Base-by-base conservation (phyloP, 179 eudicot genomes). In the Monotropa hypopitys region DNA sequence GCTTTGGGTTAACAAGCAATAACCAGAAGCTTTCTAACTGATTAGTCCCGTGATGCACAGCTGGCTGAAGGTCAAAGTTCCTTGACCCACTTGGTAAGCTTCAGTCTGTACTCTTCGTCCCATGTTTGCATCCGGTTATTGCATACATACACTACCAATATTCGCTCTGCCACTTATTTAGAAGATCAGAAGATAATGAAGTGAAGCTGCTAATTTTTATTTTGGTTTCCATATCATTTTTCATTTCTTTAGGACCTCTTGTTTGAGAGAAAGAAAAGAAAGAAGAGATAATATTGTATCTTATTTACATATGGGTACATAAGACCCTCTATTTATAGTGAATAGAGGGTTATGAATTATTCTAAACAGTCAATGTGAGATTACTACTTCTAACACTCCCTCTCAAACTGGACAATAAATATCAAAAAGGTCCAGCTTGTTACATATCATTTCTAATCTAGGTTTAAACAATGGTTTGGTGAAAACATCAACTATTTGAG, bases 1-100 rank as follows among this genome's bases (percentile, higher is more conserved):
- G 91, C 23, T 91, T 86, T 78, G 97, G 97, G 56, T 66, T 91
- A 80, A 87, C 80, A 78, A 82, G 84, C 76, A 81, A 75, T 16
- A 77, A 70, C 15, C 13, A 65, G 28, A 70, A 13, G 45, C 45
- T 38, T 65, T 30, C 66, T 12, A 20, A 65, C 54, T 51, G 30
- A 73, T 38, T 12, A 49, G 57, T 61, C 23, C 3, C n/a, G 18
- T 13, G 13, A 30, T 49, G 45, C 11, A 35, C 42, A 20, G 70
- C 70, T 65, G 12, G 71, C 71, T 66, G 45, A 66, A 38, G 4
- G 71, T 66, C 71, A 35, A 40, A 35, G 4, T 70, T 45, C n/a
- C 73, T 4, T 13, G 45, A n/a, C 69, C 2, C 15, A 40, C 43
- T n/a, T 56, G 20, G 47, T 40, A 40, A 40, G 18, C 68, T 57